Conservation (phyloP, 2,329 filamentous ascomycete species). For the Xylaria sp. region DNA sequence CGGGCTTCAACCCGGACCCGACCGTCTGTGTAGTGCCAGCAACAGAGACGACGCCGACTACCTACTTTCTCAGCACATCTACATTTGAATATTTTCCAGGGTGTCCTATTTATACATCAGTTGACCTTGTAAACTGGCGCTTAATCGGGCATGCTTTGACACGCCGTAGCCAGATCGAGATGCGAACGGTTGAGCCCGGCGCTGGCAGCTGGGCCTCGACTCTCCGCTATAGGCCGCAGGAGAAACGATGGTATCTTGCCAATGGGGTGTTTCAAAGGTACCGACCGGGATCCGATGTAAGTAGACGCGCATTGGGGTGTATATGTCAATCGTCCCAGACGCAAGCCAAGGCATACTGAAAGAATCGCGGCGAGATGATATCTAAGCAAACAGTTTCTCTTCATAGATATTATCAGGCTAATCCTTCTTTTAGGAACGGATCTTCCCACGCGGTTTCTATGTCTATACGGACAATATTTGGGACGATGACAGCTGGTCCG, state of each 20-base stretch:
- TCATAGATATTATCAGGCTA: neutral
- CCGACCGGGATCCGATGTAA: conserved; percentile 51
- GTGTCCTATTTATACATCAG: conserved; percentile 69
- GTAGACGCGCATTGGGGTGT: neutral
- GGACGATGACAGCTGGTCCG: conserved; percentile 62
- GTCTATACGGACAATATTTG: conserved; percentile 64
- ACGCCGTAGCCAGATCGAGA: conserved; percentile 61
- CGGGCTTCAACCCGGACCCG: conserved; percentile 72
- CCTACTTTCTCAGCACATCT: conserved; percentile 69
- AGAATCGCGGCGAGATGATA: neutral
- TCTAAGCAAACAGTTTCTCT: neutral
- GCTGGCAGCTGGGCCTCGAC: conserved; percentile 63
- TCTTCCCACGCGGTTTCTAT: conserved; percentile 65
- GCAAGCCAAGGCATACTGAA: neutral
- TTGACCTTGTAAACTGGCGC: conserved; percentile 62
- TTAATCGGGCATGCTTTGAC: conserved; percentile 65
- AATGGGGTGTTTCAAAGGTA: conserved; percentile 59
- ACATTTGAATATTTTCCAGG: conserved; percentile 72
- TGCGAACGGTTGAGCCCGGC: conserved; percentile 63
- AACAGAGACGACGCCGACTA: conserved; percentile 45
- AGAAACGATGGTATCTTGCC: conserved; percentile 58
- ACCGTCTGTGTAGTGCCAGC: conserved; percentile 56
- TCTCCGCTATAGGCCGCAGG: conserved; percentile 56
- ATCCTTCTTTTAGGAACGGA: conserved; percentile 52
- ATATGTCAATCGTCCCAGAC: neutral